Base-by-base conservation (phyloP, 1,139 yeast genomes). In the Kurtzmaniella quercitrusa region DNA sequence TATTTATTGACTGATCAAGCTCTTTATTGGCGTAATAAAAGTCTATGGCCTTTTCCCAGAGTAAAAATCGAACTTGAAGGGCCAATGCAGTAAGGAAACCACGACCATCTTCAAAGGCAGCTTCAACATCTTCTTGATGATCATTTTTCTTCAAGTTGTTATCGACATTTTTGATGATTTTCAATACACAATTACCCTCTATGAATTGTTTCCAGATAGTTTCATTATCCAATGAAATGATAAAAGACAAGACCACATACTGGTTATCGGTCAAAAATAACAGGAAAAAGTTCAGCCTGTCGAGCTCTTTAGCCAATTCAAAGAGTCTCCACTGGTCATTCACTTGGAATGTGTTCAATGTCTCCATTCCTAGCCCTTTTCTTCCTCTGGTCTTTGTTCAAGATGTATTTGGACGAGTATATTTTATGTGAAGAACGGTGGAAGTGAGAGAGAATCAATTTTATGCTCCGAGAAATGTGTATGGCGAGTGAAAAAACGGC, bases 1-100 rank as follows among this genome's bases (percentile, higher is more conserved):
- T 46, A 31, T 60, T 56, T 8, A 47, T 36, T 7, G 66, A 58
- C 31, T 59, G 57, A 43, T 62, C 68, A 43, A 63, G 60, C 33
- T 57, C 63, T 41, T 59, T 55, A 25, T 64, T 53, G 38, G 55
- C 54, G 48, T 70, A 79, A 50, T 67, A 71, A 44, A 63, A 70
- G 55, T 82, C 87, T 14, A 85, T 74, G 6, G 90, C 93, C 55
- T 79, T 81, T 52, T 85, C 91, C 81, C 88, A 85, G 21, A 85
- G 65, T 16, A 85, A 72, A 52, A 84, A 85, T 51, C 93, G 68
- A 33, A 85, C 63, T 50, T 82, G 85, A 43, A 85, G 65, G 2
- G 89, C 83, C 40, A 85, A 62, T 43, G 74, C 67, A 45, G 77
- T 76, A 14, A 81, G 66, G 41, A 82, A 75, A 19, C 56, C 70